Evolutionary conservation across 2,329 filamentous ascomycete genomes (phyloP).

Genomic region (Sporothrix schenckii): DNA sequence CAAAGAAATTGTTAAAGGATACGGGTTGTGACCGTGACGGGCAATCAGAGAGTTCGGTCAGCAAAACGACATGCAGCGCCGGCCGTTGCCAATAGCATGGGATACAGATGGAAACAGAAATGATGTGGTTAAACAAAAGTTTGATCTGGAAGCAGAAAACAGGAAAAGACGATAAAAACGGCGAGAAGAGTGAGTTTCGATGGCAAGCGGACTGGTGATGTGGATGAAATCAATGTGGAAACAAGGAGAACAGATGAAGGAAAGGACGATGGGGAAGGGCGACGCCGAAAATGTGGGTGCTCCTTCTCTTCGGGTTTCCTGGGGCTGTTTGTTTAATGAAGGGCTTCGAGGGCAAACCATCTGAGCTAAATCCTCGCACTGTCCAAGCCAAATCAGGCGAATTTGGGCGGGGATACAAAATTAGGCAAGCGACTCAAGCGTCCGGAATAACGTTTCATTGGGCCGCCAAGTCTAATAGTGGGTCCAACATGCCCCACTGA

Average conservation of each 20-base stretch:
- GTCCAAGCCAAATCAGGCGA: no score
- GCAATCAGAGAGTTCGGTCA: not conserved
- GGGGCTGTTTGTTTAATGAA: not conserved
- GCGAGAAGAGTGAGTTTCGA: not conserved
- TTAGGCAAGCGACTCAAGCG: no score
- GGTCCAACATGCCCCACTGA: not conserved
- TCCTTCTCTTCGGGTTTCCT: not conserved
- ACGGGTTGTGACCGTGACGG: not conserved
- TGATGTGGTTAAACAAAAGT: not conserved
- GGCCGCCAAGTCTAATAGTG: not conserved
- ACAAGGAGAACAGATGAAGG: not conserved
- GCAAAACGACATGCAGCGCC: not conserved
- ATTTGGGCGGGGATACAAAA: no score
- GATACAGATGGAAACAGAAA: not conserved
- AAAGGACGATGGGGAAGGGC: not conserved
- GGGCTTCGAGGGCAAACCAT: not conserved
- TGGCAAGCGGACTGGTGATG: not conserved
- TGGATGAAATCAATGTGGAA: slow-evolving; percentile 10
- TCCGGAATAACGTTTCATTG: no score
- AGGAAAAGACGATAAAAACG: not conserved
- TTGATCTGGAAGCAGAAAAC: no score
- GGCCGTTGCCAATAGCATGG: not conserved
- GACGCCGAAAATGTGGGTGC: slow-evolving; percentile 3
- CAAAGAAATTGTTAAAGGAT: not conserved
- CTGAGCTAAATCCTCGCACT: not conserved